phyloP scores from a whole-genome alignment of 345 rosid species.

The Bruguiera gymnorhiza region DNA sequence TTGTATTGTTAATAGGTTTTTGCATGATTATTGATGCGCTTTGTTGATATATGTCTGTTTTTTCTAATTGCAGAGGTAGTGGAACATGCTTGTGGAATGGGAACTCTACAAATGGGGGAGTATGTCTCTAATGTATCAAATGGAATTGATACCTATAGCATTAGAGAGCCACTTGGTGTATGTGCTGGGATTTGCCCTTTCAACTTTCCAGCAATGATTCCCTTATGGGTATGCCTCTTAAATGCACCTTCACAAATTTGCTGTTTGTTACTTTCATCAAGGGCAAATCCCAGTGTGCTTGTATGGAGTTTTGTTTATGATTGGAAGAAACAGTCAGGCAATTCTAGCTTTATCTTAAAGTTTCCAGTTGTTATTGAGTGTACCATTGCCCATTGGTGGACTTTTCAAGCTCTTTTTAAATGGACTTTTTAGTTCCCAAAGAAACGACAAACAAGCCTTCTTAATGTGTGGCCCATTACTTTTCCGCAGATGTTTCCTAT shows the following conservation, averaged over 20 bases:
- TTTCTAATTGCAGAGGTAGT: constrained; percentile 70
- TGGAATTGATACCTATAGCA: constrained; percentile 90
- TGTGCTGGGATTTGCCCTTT: constrained; percentile 99
- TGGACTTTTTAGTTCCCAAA: background rate
- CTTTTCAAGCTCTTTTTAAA: background rate
- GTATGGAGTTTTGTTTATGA: constrained; percentile 8
- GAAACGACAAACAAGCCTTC: background rate
- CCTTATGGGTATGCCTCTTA: constrained; percentile 70
- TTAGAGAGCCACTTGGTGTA: constrained; percentile 93
- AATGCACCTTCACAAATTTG: background rate
- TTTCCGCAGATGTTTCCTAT: constrained; percentile 88
- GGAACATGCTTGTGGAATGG: constrained; percentile 99
- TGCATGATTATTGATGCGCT: background rate
- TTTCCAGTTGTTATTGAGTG: background rate
- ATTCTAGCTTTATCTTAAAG: background rate
- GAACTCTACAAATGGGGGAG: constrained; percentile 91
- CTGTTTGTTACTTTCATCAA: background rate
- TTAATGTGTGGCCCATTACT: constrained; percentile 12
- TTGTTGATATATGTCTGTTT: background rate
- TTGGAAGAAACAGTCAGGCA: constrained; percentile 2
- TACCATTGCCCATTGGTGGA: background rate
- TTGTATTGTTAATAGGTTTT: background rate
- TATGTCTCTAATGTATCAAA: constrained; percentile 80
- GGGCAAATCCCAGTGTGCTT: background rate
- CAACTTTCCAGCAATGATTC: constrained; percentile 99